Evolutionary conservation across 176 grass and related monocot species (phyloP).

Genomic region (Zizania latifolia): DNA sequence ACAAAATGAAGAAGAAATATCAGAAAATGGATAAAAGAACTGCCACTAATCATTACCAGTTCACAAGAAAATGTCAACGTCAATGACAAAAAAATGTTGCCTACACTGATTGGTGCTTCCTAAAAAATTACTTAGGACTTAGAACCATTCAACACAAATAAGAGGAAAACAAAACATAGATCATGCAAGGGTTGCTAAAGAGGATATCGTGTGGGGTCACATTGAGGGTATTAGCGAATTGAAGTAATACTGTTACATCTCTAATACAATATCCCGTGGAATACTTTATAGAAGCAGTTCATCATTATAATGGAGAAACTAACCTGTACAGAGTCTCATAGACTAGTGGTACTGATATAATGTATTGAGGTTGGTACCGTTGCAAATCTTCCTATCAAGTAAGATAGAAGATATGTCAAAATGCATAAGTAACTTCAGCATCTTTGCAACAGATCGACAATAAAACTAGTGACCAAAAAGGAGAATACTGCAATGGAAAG

Average conservation of each 20-base stretch:
- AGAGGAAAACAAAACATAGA: neutral
- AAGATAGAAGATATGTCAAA: conserved; percentile 48
- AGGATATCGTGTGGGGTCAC: neutral
- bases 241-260: neutral
- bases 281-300: conserved; percentile 5
- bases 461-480: conserved; percentile 20
- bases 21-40: conserved; percentile 2
- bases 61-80: neutral
- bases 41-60: neutral
- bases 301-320: conserved; percentile 11
- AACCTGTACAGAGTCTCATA: conserved; percentile 98
- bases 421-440: conserved; percentile 39
- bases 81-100: neutral
- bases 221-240: conserved; percentile 1
- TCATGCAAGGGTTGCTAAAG: neutral
- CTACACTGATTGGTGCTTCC: neutral
- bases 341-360: conserved; percentile 84
- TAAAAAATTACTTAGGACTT: neutral
- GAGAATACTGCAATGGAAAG: neutral
- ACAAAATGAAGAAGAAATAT: conserved; percentile 34
- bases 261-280: neutral
- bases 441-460: conserved; percentile 27
- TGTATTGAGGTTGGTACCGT: conserved; percentile 70
- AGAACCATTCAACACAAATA: neutral
- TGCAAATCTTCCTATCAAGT: conserved; percentile 92